These are phyloP conservation scores for Paralagenidium karlingii DNA, from an alignment of 352 stramenopile genomes.

Conservation along the genomic window DNA sequence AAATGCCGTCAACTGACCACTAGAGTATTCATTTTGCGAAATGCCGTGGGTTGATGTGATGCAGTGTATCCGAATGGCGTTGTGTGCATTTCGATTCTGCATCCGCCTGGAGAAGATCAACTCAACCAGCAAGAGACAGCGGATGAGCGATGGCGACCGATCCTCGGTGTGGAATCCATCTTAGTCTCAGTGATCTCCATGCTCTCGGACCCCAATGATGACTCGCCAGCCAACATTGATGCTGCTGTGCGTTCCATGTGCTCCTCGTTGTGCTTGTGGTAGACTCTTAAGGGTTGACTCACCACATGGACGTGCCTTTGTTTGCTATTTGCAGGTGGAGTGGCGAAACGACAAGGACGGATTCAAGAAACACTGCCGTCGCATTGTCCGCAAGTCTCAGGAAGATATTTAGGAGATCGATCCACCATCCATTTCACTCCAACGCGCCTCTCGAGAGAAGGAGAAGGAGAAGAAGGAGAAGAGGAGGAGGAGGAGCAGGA, in stretches of 20 bases:
- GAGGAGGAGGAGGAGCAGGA: neutral
- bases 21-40: neutral
- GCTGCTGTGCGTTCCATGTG: constrained; percentile 83
- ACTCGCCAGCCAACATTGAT: constrained; percentile 99
- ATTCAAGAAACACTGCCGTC: constrained; percentile 90
- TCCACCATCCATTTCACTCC: too few relatives aligned
- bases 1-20: neutral
- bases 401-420: constrained; percentile 75
- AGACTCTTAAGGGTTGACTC: too few relatives aligned
- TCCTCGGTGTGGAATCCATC: constrained; percentile 94
- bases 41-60: constrained; percentile 1
- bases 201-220: constrained; percentile 99
- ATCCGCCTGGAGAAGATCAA: constrained; percentile 96
- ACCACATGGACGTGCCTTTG: neutral
- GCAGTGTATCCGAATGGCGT: constrained; percentile 95
- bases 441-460: neutral
- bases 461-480: constrained; percentile 1
- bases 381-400: constrained; percentile 87
- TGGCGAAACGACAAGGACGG: constrained; percentile 86
- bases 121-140: constrained; percentile 97
- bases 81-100: constrained; percentile 99
- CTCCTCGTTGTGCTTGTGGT: neutral
- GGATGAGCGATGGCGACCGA: constrained; percentile 97
- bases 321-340: constrained; percentile 46
- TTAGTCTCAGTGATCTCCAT: constrained; percentile 97